Conservation (phyloP, 2,329 filamentous ascomycete genomes). For the Paraconiothyrium brasiliense region DNA sequence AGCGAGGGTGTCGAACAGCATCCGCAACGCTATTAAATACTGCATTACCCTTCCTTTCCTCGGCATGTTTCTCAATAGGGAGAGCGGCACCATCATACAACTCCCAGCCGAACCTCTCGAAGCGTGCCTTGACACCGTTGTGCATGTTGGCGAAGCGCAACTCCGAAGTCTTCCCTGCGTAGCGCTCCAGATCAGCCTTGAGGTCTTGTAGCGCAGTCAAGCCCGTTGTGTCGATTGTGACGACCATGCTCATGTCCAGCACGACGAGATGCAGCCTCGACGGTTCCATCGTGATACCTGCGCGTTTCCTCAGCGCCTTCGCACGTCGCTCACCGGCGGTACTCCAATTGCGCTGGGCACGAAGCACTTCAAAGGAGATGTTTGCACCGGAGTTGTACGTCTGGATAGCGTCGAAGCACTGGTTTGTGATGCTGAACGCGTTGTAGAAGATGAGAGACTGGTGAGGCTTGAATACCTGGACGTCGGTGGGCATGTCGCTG, state of each 20-base stretch:
- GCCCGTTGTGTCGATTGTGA: conserved; percentile 64
- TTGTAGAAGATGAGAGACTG: conserved; percentile 70
- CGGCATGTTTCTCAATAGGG: neutral
- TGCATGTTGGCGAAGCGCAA: conserved; percentile 62
- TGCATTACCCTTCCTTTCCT: conserved; percentile 18
- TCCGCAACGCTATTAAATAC: conserved; percentile 27
- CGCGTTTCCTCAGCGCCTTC: conserved; percentile 55
- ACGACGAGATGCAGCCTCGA: conserved; percentile 60
- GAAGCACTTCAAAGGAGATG: conserved; percentile 46
- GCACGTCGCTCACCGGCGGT: conserved; percentile 62
- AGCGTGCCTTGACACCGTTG: conserved; percentile 48
- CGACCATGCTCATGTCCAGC: conserved; percentile 62
- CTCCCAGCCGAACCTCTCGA: conserved; percentile 47
- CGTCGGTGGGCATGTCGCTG: conserved; percentile 55
- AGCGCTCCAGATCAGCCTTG: conserved; percentile 59
- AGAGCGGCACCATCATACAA: conserved; percentile 24
- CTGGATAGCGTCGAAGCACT: conserved; percentile 62
- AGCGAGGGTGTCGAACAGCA: conserved; percentile 16
- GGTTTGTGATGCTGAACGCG: conserved; percentile 62
- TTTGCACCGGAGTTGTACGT: conserved; percentile 56
- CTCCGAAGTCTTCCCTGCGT: conserved; percentile 58
- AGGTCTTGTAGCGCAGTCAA: conserved; percentile 61
- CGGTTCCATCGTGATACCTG: conserved; percentile 43
- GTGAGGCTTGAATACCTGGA: conserved; percentile 65
- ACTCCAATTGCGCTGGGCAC: conserved; percentile 63